Evolutionary conservation across 1,139 yeast genomes (phyloP).

Genomic region (Hansenula sp.): DNA sequence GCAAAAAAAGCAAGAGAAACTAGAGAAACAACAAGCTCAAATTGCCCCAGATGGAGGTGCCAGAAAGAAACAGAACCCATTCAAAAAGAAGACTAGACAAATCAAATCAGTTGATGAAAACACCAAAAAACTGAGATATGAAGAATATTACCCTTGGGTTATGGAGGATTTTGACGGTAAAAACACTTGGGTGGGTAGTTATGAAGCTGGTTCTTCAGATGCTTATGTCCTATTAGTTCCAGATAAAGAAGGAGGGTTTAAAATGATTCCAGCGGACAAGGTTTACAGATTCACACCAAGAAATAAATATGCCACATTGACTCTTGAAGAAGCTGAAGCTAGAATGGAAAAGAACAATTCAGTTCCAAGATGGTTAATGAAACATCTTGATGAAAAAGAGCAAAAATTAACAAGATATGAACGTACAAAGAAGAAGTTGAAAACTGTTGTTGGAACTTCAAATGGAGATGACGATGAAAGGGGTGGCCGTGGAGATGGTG

Average conservation of each 20-base stretch:
- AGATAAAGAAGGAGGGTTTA: slow-evolving; percentile 59
- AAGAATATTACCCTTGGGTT: slow-evolving; percentile 97
- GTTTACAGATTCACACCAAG: slow-evolving; percentile 92
- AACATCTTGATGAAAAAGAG: slow-evolving; percentile 70
- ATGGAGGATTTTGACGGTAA: slow-evolving; percentile 93
- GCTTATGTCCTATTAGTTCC: slow-evolving; percentile 82
- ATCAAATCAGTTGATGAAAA: slow-evolving; percentile 75
- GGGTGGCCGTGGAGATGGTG: slow-evolving; percentile 52
- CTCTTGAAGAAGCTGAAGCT: slow-evolving; percentile 95
- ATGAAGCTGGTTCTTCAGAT: slow-evolving; percentile 91
- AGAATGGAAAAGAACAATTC: slow-evolving; percentile 79
- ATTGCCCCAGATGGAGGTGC: slow-evolving; percentile 97
- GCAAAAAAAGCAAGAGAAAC: slow-evolving; percentile 18
- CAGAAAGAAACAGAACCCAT: slow-evolving; percentile 54
- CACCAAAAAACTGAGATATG: slow-evolving; percentile 81
- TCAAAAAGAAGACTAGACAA: slow-evolving; percentile 83
- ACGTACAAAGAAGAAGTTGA: slow-evolving; percentile 43
- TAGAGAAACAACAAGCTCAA: slow-evolving; percentile 36
- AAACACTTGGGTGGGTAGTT: slow-evolving; percentile 93
- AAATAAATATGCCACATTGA: slow-evolving; percentile 88
- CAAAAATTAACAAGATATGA: slow-evolving; percentile 39
- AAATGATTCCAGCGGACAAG: slow-evolving; percentile 92
- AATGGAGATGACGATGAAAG: slow-evolving; percentile 38
- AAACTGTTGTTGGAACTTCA: slow-evolving; percentile 57
- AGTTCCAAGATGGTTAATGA: slow-evolving; percentile 96